Evolutionary conservation across 495 filamentous ascomycete genomes (phyloP), one percentile per base, ranked within the genome.

Genomic region (Jackrogersella minutella): DNA sequence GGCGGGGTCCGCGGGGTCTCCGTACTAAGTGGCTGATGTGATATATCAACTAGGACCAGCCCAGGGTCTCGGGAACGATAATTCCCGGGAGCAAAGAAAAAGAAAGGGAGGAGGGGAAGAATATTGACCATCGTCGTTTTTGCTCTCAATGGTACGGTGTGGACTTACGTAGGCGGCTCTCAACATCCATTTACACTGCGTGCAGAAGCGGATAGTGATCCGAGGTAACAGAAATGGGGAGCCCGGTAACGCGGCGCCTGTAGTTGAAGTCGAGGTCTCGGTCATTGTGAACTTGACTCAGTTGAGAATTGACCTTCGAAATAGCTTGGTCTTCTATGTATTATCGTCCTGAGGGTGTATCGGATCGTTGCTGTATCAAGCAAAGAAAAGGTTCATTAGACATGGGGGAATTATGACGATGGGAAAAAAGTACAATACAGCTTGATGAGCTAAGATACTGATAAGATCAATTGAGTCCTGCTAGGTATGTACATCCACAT

Each of bases 181-280:
- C 8, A 98, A 79, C 85, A 97, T 91, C 94, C 94, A 98, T 80
- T 91, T 91, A 74, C 91, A 95, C 71, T 92, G 89, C 1, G 89
- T 92, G 75, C 91, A 94, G 79, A 88, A 95, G 61, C 87, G 80
- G 70, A 95, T 94, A 21, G 86, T 87, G 57, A 95, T 80, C 24
- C 90, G 84, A 17, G 90, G 90, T 17, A 85, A 78, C 52, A 77
- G 74, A 58, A 70, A 69, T 17, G 73, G 68, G 46, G 54, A 53
- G 11, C 43, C 56, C 19, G 37, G 19, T 7, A 50, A 49, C 41
- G 75, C 71, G 59, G 55, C 69, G 49, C 56, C 71, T 61, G 67
- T 44, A 56, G 55, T 31, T 31, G 59, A 46, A 40, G 61, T 69
- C 43, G 73, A 72, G 57, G 75, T 68, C 44, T 76, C 76, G 55